phyloP scores from a whole-genome alignment of 768 basidiomycete species.

The Boletus insuetus region DNA sequence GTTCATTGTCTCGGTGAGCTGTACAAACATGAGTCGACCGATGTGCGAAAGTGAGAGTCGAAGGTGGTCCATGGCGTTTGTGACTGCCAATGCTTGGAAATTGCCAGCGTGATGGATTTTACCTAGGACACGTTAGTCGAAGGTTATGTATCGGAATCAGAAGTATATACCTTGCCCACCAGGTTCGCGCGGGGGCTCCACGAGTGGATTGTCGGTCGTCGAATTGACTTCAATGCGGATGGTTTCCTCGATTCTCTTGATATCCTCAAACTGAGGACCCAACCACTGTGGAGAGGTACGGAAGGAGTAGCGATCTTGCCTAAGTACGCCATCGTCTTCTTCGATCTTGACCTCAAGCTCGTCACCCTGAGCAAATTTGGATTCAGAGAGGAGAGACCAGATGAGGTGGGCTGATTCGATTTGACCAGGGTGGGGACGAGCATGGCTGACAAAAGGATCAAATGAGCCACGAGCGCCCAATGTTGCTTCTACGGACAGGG shows the following conservation, averaged over 20 bases:
- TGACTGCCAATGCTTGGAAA: conserved; percentile 86
- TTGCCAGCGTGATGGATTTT: conserved; percentile 81
- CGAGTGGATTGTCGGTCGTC: conserved; percentile 86
- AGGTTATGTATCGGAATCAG: rapidly evolving
- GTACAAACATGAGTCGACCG: conserved; percentile 67
- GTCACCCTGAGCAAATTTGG: conserved; percentile 60
- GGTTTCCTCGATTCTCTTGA: conserved; percentile 60
- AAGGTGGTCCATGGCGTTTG: conserved; percentile 86
- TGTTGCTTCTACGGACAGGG: conserved; percentile 82
- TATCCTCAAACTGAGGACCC: conserved; percentile 82
- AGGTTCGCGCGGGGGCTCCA: conserved; percentile 74
- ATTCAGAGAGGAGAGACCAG: conserved; percentile 64
- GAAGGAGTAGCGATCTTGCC: conserved; percentile 70
- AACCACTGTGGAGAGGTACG: conserved; percentile 82
- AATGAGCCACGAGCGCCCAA: conserved; percentile 69
- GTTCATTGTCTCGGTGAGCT: conserved; percentile 57
- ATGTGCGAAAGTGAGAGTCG: conserved; percentile 69
- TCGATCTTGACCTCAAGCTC: conserved; percentile 74
- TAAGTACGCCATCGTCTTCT: conserved; percentile 68
- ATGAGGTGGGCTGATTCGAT: conserved; percentile 73
- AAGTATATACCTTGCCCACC: conserved; percentile 18
- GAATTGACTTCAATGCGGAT: conserved; percentile 80
- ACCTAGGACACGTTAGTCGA: conserved; percentile 27
- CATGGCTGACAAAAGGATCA: conserved; percentile 71
- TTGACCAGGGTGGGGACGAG: conserved; percentile 85